Evolutionary conservation across 805 yeast species (phyloP), one percentile per base, ranked within the genome.

Genomic region (Metschnikowia chrysomelidarum): DNA sequence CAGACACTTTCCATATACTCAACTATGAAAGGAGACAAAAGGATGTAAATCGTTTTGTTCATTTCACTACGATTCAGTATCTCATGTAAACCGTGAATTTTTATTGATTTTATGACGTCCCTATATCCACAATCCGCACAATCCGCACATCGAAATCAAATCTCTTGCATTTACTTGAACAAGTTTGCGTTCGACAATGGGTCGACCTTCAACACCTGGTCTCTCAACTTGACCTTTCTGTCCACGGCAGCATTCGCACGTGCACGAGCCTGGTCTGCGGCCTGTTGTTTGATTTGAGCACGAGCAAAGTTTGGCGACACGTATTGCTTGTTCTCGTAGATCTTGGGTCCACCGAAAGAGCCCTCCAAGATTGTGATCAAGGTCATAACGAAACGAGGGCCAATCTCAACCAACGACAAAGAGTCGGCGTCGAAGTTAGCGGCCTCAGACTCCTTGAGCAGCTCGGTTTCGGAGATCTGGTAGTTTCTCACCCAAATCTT

Each of bases 301-400:
- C 98, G 84, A 24, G 83, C 91, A 41, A 85, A 79, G 71, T 93
- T 93, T 47, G 98, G 98, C 41, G 96, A 86, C 30, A 93, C 96
- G 62, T 86, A 93, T 64, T 91, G 93, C 70, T 87, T 89, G 70
- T 93, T 93, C 57, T 93, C 98, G 64, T 87, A 93, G 47, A 93
- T 88, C 73, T 89, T 87, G 46, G 98, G 96, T 14, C 98, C 98
- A 38, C 96, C 91, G 53, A 93, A 93, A 2, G 97, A 87, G 31
- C 98, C 98, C 68, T 93, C 98, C 46, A 91, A 73, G 34, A 93
- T 79, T 41, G 94, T 81, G 49, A 93, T 89, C 45, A 83, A 80
- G 3, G 98, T 91, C 69, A 93, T 73, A 21, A 93, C 98, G 47
- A 88, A 82, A 61, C 98, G 78, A 34, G 98, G 98, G 3, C 98